A percentile compares a stretch with the other conserved stretches of the same genome.
Evolutionary conservation across 2,329 filamentous ascomycete species (phyloP).

Genomic region (Hysterium pulicare): DNA sequence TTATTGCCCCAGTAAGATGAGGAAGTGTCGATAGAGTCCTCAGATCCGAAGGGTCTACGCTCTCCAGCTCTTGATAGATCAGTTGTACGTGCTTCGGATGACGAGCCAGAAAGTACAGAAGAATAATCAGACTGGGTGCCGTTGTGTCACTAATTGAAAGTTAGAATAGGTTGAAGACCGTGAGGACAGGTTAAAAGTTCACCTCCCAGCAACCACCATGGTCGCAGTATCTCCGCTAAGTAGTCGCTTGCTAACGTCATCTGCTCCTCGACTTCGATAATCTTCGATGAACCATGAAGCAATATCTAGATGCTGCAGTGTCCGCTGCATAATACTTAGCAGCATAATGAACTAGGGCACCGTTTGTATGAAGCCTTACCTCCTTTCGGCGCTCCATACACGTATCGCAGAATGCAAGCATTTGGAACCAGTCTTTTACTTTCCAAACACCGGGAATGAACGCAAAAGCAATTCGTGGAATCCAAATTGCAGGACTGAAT

Average conservation of each 20-base stretch:
- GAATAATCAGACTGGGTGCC: conserved; percentile 24
- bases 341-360: background rate
- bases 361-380: too few relatives aligned
- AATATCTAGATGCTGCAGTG: conserved; percentile 33
- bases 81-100: conserved; percentile 18
- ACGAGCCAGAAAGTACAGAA: conserved; percentile 29
- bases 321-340: conserved; percentile 15
- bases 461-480: conserved; percentile 8
- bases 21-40: conserved; percentile 8
- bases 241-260: too few relatives aligned
- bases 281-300: conserved; percentile 42
- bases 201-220: too few relatives aligned
- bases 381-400: conserved; percentile 7
- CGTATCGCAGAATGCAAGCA: conserved; percentile 11
- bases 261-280: too few relatives aligned
- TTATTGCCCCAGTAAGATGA: conserved; percentile 29
- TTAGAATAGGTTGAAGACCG: background rate
- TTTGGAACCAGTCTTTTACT: conserved; percentile 8
- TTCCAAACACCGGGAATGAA: conserved; percentile 9
- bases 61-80: conserved; percentile 18
- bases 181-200: too few relatives aligned
- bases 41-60: conserved; percentile 26
- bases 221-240: too few relatives aligned
- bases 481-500: conserved; percentile 10
- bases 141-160: conserved; percentile 34